A percentile compares a stretch with the other conserved stretches of the same genome.
These are phyloP conservation scores for Ogataea neopini DNA, from an alignment of 805 yeast genomes.

Conservation along the genomic window DNA sequence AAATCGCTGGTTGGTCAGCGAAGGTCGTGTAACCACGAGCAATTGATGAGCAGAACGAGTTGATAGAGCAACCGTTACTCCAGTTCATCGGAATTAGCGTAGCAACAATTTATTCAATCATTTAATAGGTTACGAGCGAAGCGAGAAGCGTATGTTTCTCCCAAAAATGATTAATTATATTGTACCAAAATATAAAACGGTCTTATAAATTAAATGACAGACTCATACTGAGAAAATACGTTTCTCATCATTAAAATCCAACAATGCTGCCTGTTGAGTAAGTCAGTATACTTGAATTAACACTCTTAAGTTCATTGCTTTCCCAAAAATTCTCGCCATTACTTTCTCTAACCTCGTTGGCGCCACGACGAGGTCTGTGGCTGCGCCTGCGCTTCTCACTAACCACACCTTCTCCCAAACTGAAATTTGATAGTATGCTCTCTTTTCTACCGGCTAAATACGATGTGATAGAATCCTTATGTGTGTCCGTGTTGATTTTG, in stretches of 20 bases:
- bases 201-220: too few relatives aligned
- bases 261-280: slow-evolving; percentile 30
- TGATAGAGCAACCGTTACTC: too few relatives aligned
- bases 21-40: background rate
- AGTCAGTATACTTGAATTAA: slow-evolving; percentile 28
- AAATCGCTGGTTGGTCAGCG: slow-evolving; percentile 26
- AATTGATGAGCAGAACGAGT: too few relatives aligned
- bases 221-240: too few relatives aligned
- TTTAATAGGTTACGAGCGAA: too few relatives aligned
- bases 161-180: background rate
- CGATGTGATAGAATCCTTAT: slow-evolving; percentile 5
- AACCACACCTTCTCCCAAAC: slow-evolving; percentile 7
- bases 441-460: slow-evolving; percentile 14
- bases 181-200: background rate
- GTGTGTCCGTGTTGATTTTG: slow-evolving; percentile 12
- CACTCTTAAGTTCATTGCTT: slow-evolving; percentile 22
- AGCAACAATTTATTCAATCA: too few relatives aligned
- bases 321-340: slow-evolving; percentile 28
- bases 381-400: slow-evolving; percentile 1
- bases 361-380: background rate
- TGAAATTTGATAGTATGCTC: slow-evolving; percentile 19
- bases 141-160: too few relatives aligned
- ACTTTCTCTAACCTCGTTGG: slow-evolving; percentile 4
- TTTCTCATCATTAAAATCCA: slow-evolving; percentile 30
- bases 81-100: too few relatives aligned